Base-by-base conservation (phyloP, 768 basidiomycete species). In the Sporobolomyces phaffii region DNA sequence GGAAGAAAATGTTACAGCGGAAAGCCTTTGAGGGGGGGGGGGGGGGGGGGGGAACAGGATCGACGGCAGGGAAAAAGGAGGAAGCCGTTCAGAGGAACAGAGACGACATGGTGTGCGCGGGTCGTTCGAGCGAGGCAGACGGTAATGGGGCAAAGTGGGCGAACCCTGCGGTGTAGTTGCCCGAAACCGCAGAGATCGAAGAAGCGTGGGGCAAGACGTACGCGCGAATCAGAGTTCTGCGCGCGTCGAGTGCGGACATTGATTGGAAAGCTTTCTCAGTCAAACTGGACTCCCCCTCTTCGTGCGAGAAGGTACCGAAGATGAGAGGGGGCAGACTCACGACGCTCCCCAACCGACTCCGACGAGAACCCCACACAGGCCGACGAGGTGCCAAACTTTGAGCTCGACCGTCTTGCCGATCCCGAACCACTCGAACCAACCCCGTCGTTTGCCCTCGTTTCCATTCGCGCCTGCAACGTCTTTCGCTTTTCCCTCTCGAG, bases 341-440 rank as follows among this genome's bases (percentile, higher is more conserved):
- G 60, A 51, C 1, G 69, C 69, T 0, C 61, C 69, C n/a, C 56
- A 29, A 1, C 68, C 68, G 2, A 63, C 64, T 4, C 69, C 69
- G n/a, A 70, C 14, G 5, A 70, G 10, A 0, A 70, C n/a, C 0
- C 69, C 69, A 13, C 56, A 58, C 15, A 70, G 41, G 15, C 69
- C 69, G 22, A 70, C 64, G 0, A 70, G 28, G 9, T 70, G 69
- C 69, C 69, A 70, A 11, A 66, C 58, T 52, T 62, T 66, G 44
- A 70, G 3, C 56, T 63, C 61, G 48, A 70, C 53, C 11, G 60
- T 50, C 6, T 58, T 48, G 1, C 52, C 28, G 0, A 29, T 45
- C 18, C 43, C 33, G 1, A 59, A 29, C 69, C 69, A 70, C 0
- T 52, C 36, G 13, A 70, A 28, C 45, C 62, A 63, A 1, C 69